phyloP scores from a whole-genome alignment of 2,329 filamentous ascomycete species.

The Alternaria ventricosa region DNA sequence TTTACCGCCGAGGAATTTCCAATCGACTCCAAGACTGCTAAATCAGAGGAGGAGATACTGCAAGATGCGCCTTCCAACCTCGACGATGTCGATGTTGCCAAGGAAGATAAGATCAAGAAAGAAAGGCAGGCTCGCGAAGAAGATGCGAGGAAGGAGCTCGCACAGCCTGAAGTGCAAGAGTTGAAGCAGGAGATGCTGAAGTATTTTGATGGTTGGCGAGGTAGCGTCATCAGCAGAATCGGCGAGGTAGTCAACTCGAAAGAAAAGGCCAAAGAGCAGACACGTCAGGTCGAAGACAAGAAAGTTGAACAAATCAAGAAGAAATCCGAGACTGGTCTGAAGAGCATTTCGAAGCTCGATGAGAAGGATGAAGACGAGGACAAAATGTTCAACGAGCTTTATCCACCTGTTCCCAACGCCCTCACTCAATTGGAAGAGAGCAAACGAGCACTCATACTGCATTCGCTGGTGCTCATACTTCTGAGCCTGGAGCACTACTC shows the following conservation, averaged over 20 bases:
- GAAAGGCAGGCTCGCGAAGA: constrained; percentile 38
- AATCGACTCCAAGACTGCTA: constrained; percentile 16
- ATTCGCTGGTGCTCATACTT: constrained; percentile 73
- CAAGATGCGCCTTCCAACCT: constrained; percentile 32
- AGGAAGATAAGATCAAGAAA: constrained; percentile 41
- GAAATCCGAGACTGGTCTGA: constrained; percentile 29
- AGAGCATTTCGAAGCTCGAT: constrained; percentile 33
- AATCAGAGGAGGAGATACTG: constrained; percentile 32
- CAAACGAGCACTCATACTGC: constrained; percentile 71
- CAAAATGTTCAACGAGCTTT: constrained; percentile 49
- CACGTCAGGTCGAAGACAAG: constrained; percentile 25
- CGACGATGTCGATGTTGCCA: constrained; percentile 33
- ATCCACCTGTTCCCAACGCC: constrained; percentile 50
- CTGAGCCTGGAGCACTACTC: constrained; percentile 80
- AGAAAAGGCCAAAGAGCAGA: constrained; percentile 43
- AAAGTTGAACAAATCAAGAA: constrained; percentile 39
- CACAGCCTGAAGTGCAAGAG: constrained; percentile 62
- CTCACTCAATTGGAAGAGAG: constrained; percentile 66
- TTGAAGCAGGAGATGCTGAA: constrained; percentile 72
- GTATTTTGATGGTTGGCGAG: constrained; percentile 83
- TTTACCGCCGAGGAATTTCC: constrained; percentile 46
- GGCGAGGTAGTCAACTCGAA: constrained; percentile 65
- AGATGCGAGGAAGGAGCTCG: constrained; percentile 57
- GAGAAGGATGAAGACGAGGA: constrained; percentile 44
- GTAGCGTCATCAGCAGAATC: constrained; percentile 71